These are phyloP conservation scores for Podila minutissima DNA, from an alignment of 192 early-diverging fungal species.

Conservation along the genomic window DNA sequence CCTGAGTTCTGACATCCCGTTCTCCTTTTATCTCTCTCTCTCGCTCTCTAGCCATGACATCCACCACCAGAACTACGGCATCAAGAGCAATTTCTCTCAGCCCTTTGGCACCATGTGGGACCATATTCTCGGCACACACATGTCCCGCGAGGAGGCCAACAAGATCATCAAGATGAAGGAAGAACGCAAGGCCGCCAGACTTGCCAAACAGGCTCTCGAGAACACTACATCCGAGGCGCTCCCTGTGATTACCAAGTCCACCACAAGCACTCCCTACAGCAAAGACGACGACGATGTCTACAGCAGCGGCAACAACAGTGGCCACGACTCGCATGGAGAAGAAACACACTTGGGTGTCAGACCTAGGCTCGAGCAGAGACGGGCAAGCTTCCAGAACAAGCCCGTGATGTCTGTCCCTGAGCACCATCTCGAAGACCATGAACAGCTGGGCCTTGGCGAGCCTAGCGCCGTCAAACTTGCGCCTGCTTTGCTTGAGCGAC, in stretches of 20 bases:
- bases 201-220: slow-evolving; percentile 11
- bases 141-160: slow-evolving; percentile 51
- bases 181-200: slow-evolving; percentile 46
- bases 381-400: too few relatives aligned
- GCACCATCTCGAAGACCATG: too few relatives aligned
- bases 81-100: slow-evolving; percentile 72
- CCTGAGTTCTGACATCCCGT: not conserved
- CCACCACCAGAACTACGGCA: slow-evolving; percentile 65
- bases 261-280: not conserved
- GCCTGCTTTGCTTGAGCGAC: too few relatives aligned
- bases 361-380: too few relatives aligned
- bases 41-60: slow-evolving; percentile 68
- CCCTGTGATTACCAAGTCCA: slow-evolving; percentile 11
- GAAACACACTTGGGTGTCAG: too few relatives aligned
- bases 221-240: not conserved
- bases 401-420: too few relatives aligned
- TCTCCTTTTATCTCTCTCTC: slow-evolving; percentile 6
- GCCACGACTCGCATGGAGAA: slow-evolving; percentile 44
- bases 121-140: slow-evolving; percentile 72
- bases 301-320: slow-evolving; percentile 51
- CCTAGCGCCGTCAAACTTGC: too few relatives aligned
- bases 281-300: slow-evolving; percentile 40
- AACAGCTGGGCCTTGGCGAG: too few relatives aligned
- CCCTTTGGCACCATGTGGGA: slow-evolving; percentile 89
- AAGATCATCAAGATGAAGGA: slow-evolving; percentile 52